phyloP scores from a whole-genome alignment of 768 basidiomycete species.

The Boletus sp. region DNA sequence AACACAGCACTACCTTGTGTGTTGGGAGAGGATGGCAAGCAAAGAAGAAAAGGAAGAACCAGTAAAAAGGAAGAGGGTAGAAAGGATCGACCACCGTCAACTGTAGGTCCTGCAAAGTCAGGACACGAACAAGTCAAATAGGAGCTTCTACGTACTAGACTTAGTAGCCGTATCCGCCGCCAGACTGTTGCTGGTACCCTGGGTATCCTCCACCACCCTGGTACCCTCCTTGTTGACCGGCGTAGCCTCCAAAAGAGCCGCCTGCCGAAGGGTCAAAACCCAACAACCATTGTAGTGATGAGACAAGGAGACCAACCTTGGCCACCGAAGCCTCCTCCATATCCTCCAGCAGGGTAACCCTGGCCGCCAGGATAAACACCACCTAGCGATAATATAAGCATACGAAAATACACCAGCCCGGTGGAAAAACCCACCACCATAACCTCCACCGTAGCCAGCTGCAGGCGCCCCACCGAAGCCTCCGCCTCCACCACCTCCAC shows the following conservation, averaged over 20 bases:
- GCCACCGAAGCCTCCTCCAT: slow-evolving; percentile 22
- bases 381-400: slow-evolving; percentile 22
- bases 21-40: background rate
- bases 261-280: slow-evolving; percentile 3
- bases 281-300: background rate
- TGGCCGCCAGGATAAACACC: slow-evolving; percentile 32
- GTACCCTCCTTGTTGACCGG: slow-evolving; percentile 20
- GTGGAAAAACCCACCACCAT: slow-evolving; percentile 16
- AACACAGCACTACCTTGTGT: slow-evolving; percentile 9
- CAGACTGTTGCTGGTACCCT: slow-evolving; percentile 27
- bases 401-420: background rate
- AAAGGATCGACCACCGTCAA: background rate
- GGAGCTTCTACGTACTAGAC: background rate
- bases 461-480: slow-evolving; percentile 30
- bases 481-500: slow-evolving; percentile 43
- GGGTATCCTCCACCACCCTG: slow-evolving; percentile 26
- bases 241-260: slow-evolving; percentile 13
- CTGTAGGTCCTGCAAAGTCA: background rate
- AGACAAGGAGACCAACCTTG: slow-evolving; percentile 7
- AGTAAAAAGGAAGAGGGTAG: background rate
- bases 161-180: slow-evolving; percentile 31
- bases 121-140: background rate
- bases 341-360: slow-evolving; percentile 21
- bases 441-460: slow-evolving; percentile 33
- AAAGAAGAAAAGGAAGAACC: background rate